Evolutionary conservation across 2,329 filamentous ascomycete species (phyloP), one percentile per base, ranked within the genome.

Genomic region (Stagonosporopsis tanaceti): DNA sequence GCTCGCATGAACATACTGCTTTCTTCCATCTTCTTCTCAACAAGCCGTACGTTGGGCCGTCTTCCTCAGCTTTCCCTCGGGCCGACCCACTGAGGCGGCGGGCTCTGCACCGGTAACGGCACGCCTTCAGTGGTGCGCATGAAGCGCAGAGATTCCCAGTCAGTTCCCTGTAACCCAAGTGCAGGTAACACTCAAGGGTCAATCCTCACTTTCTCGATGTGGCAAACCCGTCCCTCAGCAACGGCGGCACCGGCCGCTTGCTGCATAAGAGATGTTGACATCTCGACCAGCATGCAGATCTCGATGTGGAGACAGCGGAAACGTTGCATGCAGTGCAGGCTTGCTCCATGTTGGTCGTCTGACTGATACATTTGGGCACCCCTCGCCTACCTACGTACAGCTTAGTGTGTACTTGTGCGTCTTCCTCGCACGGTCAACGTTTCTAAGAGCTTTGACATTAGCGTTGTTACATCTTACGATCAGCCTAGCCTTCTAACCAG

Each of bases 71-170:
- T 39, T 34, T 20, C 6, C 17, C 34, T 27, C 27, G 20, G 46
- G 34, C 40, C 53, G 46, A 50, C n/a, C 40, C 40, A 34, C 32
- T 6, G 15, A 22, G 39, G 12, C 25, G 45, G 53, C 20, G 46
- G 45, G 6, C 34, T 50, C 27, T 40, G 32, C 27, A 50, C 32
- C 34, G 24, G 34, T 50, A 40, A 46, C 25, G 32, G 27, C 27
- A 40, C 32, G 45, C 46, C 35, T 2, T 39, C 34, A 5, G 45
- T 55, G 39, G 42, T 14, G 52, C 40, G 52, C 39, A 34, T 39
- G 35, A 54, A 20, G 12, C 38, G 25, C 39, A 30, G n/a, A 41
- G 24, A 25, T 17, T 46, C 11, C 40, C 15, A 32, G 34, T 37
- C 11, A n/a, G 17, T 38, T 38, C 17, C 2, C 35, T 38, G 35